Percentiles rank a stretch among this genome's conserved stretches.
phyloP scores from a whole-genome alignment of 768 basidiomycete species.

The Amanita brunnescens region DNA sequence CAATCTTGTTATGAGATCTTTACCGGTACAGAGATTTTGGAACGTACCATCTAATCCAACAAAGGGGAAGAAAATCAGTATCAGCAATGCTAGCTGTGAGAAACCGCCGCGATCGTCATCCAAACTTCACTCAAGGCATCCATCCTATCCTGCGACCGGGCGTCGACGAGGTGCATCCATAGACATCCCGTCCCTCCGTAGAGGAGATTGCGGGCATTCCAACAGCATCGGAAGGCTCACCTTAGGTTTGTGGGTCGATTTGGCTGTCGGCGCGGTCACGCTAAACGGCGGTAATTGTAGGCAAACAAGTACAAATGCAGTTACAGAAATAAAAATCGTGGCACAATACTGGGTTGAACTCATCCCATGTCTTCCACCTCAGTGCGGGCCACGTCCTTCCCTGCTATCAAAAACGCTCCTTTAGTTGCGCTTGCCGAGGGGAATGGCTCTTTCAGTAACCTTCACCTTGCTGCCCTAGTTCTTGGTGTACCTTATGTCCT shows the following conservation, averaged over 20 bases:
- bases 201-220: neutral
- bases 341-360: neutral
- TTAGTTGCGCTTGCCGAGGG: slow-evolving; percentile 78
- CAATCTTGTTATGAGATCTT: slow-evolving; percentile 20
- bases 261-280: neutral
- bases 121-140: neutral
- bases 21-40: neutral
- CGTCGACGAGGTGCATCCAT: neutral
- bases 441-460: slow-evolving; percentile 76
- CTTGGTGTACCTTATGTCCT: slow-evolving; percentile 77
- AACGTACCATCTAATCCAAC: slow-evolving; percentile 32
- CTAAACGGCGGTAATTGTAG: neutral
- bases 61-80: neutral
- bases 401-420: slow-evolving; percentile 82
- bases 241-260: neutral
- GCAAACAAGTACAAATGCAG: slow-evolving; percentile 1
- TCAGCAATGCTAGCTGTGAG: neutral
- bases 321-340: slow-evolving; percentile 3
- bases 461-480: slow-evolving; percentile 68
- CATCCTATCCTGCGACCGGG: neutral
- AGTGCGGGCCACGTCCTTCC: slow-evolving; percentile 55
- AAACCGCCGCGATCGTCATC: neutral
- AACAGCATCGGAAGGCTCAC: neutral
- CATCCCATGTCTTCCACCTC: slow-evolving; percentile 31
- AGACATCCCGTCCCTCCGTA: neutral